A percentile compares a stretch with the other conserved stretches of the same genome.
These are phyloP conservation scores for Podospora sp. DNA, from an alignment of 495 filamentous ascomycete genomes.

Conservation along the genomic window DNA sequence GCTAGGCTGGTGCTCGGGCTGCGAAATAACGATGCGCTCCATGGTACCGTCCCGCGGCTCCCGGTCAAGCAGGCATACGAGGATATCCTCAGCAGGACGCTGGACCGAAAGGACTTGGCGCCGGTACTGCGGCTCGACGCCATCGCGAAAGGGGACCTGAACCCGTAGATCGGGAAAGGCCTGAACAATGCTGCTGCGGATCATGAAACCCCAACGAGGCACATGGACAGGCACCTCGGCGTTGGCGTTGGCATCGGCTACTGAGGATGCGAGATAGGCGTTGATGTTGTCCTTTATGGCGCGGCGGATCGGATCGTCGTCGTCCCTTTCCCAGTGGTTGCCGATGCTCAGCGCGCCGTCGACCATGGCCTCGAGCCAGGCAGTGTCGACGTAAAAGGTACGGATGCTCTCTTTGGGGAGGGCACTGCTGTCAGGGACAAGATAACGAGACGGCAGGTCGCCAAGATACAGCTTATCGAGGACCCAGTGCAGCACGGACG, in stretches of 20 bases:
- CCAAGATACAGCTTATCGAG: conserved; percentile 41
- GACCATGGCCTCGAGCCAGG: conserved; percentile 48
- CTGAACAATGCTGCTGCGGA: conserved; percentile 20
- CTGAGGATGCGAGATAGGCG: conserved; percentile 22
- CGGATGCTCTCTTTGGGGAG: conserved; percentile 48
- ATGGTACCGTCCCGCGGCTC: too few relatives aligned
- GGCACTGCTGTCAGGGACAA: conserved; percentile 40
- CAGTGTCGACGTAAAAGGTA: conserved; percentile 49
- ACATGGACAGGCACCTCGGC: conserved; percentile 20
- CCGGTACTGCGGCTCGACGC: too few relatives aligned
- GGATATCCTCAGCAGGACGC: too few relatives aligned
- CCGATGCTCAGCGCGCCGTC: conserved; percentile 51
- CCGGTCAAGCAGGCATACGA: too few relatives aligned
- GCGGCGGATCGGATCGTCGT: conserved; percentile 36
- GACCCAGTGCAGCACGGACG: conserved; percentile 42
- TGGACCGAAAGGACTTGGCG: too few relatives aligned
- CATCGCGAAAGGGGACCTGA: conserved; percentile 8
- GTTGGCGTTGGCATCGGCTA: conserved; percentile 21
- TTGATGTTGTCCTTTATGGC: conserved; percentile 41
- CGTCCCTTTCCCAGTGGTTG: conserved; percentile 37
- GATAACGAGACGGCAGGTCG: conserved; percentile 45
- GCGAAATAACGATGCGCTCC: too few relatives aligned
- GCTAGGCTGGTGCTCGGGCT: too few relatives aligned
- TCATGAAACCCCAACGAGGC: conserved; percentile 22
- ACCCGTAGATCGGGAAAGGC: conserved; percentile 25